Conservation (phyloP, 2,329 filamentous ascomycete species). For the Aspergillus piperis region DNA sequence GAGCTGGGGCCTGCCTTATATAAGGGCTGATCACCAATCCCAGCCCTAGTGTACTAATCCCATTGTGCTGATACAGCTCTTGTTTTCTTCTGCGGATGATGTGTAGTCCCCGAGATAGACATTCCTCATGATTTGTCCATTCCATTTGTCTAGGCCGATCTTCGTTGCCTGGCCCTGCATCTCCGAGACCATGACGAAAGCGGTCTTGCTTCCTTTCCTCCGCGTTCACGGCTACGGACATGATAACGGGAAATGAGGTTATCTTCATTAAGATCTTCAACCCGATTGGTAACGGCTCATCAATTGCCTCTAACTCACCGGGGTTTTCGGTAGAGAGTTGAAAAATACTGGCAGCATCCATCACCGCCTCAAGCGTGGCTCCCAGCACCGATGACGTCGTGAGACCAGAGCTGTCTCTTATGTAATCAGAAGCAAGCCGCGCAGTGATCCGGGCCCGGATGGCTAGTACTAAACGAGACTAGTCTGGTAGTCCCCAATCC, state of each 20-base stretch:
- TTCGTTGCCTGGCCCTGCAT: neutral
- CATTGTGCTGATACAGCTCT: slow-evolving; percentile 1
- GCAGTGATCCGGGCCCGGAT: slow-evolving; percentile 11
- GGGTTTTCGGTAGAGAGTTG: neutral
- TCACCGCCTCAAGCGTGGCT: neutral
- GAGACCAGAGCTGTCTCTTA: neutral
- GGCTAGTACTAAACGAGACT: slow-evolving; percentile 4
- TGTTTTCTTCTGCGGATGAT: neutral
- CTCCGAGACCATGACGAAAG: slow-evolving; percentile 1
- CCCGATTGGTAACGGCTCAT: neutral
- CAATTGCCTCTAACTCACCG: neutral
- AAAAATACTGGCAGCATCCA: neutral
- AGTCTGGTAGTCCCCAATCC: slow-evolving; percentile 1
- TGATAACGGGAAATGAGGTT: neutral
- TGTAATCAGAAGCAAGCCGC: slow-evolving; percentile 7
- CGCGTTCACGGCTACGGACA: neutral
- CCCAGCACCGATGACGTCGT: slow-evolving; percentile 12
- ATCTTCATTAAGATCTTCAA: neutral
- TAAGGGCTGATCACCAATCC: slow-evolving; percentile 1
- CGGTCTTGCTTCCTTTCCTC: slow-evolving; percentile 1
- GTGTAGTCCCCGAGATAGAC: neutral
- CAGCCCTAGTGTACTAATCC: slow-evolving; percentile 7
- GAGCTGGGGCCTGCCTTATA: slow-evolving; percentile 1
- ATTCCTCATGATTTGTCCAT: slow-evolving; percentile 6
- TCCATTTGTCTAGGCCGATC: neutral